Conservation (phyloP, 345 rosid species). For the Gossypium australe region DNA sequence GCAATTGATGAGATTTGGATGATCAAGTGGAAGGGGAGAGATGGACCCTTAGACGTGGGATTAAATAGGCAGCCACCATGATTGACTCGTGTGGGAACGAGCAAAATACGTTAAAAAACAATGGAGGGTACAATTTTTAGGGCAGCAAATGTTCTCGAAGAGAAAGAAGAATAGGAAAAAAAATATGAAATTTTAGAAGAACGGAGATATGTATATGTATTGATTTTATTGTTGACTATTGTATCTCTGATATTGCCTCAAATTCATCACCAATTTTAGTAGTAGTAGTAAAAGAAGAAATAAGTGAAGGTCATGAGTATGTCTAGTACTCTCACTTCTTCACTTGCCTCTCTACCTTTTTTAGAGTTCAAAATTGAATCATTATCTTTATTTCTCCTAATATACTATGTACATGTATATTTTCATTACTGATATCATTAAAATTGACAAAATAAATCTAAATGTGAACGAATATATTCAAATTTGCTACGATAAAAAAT, state of each 20-base stretch:
- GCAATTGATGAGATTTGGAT: not conserved
- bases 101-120: not conserved
- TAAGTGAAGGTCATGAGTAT: conserved; percentile 27
- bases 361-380: conserved; percentile 1
- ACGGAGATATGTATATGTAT: not conserved
- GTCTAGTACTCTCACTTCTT: conserved; percentile 1
- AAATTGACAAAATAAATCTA: too few species aligned
- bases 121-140: not conserved
- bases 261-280: conserved; percentile 11
- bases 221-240: conserved; percentile 6
- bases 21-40: conserved; percentile 9
- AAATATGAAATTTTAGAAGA: not conserved
- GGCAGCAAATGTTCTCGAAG: not conserved
- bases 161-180: not conserved
- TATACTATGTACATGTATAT: not conserved
- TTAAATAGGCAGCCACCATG: conserved; percentile 3
- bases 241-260: conserved; percentile 4
- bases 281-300: conserved; percentile 29
- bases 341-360: not conserved
- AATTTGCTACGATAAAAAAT: too few species aligned
- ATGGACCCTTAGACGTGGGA: not conserved
- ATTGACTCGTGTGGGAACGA: conserved; percentile 13
- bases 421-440: not conserved
- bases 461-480: too few species aligned
- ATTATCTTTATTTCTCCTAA: not conserved